Evolutionary conservation across 805 yeast species (phyloP).

Genomic region (Schwanniomyces pseudopolymorphus): DNA sequence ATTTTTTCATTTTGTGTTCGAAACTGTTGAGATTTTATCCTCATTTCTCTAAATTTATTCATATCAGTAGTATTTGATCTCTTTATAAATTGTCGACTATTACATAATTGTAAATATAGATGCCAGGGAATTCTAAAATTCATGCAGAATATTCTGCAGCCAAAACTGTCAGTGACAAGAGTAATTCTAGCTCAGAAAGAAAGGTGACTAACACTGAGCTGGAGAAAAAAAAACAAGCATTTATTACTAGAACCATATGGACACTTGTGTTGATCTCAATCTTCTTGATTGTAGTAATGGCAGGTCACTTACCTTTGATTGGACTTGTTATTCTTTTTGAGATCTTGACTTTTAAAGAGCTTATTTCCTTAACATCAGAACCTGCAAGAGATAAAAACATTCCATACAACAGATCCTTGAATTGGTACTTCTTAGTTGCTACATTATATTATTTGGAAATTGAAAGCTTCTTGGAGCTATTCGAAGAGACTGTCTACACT

Average conservation of each 20-base stretch:
- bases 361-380: conserved; percentile 79
- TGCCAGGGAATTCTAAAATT: background rate
- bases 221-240: conserved; percentile 76
- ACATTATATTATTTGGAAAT: conserved; percentile 90
- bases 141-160: background rate
- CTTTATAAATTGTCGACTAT: background rate
- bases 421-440: conserved; percentile 90
- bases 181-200: background rate
- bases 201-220: conserved; percentile 33
- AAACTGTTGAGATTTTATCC: background rate
- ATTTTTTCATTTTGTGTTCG: background rate
- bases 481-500: conserved; percentile 51
- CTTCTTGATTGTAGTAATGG: conserved; percentile 66
- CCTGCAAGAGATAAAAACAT: conserved; percentile 82
- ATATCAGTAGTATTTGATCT: background rate
- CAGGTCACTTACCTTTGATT: conserved; percentile 86
- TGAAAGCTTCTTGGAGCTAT: conserved; percentile 70
- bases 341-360: conserved; percentile 84
- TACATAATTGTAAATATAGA: background rate
- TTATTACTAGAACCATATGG: conserved; percentile 88
- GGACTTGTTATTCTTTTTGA: conserved; percentile 71
- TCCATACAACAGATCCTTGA: conserved; percentile 78
- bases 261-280: conserved; percentile 84
- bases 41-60: background rate
- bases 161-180: background rate